These are phyloP conservation scores for Mycena citricolor DNA, from an alignment of 1,284 basidiomycete genomes.

Conservation along the genomic window DNA sequence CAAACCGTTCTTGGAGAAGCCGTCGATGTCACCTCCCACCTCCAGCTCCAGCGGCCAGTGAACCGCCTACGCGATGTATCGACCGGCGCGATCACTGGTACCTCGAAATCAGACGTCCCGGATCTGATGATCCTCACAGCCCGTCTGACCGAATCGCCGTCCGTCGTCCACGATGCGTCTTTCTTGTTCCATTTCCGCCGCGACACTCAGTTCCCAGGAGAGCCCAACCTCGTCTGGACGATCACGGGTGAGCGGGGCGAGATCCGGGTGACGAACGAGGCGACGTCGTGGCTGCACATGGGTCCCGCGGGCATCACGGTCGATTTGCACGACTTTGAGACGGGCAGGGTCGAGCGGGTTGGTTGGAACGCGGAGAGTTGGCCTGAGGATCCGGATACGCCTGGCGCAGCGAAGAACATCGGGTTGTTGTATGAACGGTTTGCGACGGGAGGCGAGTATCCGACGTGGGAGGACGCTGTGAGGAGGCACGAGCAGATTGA, in stretches of 20 bases:
- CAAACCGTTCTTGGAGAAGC: constrained; percentile 12
- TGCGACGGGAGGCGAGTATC: constrained; percentile 8
- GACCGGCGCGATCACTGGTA: constrained; percentile 3
- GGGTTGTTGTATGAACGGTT: constrained; percentile 15
- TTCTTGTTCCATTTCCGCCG: constrained; percentile 10
- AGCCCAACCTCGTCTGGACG: constrained; percentile 8
- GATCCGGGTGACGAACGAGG: constrained; percentile 7
- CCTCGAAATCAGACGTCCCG: constrained; percentile 9
- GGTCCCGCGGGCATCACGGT: neutral
- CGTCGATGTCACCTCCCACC: neutral
- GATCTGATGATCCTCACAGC: constrained; percentile 10
- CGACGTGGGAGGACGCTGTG: constrained; percentile 17
- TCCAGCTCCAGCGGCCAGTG: constrained; percentile 12
- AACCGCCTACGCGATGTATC: constrained; percentile 1
- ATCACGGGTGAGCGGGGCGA: constrained; percentile 16
- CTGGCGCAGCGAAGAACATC: neutral
- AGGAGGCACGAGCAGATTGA: constrained; percentile 16
- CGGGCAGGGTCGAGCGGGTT: neutral
- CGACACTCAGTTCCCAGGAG: neutral
- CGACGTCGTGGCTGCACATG: neutral
- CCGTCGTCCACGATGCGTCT: constrained; percentile 5
- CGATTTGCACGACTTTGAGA: constrained; percentile 11
- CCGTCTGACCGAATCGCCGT: neutral
- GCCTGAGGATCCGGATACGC: constrained; percentile 17
- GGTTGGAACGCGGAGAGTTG: constrained; percentile 8